Evolutionary conservation across 192 early-diverging fungal species (phyloP).

Genomic region (Entomortierella parvispora): DNA sequence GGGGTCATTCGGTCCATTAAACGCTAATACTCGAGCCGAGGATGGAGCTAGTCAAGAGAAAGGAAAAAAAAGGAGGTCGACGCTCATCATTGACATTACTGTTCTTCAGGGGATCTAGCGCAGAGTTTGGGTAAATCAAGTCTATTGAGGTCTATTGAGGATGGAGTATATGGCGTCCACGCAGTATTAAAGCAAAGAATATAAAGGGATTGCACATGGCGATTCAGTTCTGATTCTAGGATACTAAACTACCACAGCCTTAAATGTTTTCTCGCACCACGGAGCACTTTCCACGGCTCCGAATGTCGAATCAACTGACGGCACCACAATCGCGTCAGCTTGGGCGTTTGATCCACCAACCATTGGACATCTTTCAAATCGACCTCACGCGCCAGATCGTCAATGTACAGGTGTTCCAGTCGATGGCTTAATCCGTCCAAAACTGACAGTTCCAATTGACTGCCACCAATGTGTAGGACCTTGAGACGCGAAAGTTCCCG

Average conservation of each 20-base stretch:
- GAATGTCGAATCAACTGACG: constrained; percentile 46
- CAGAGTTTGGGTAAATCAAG: too few relatives aligned
- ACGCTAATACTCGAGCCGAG: too few relatives aligned
- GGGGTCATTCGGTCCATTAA: too few relatives aligned
- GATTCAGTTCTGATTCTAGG: too few relatives aligned
- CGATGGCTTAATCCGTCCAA: constrained; percentile 44
- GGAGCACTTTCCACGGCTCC: constrained; percentile 41
- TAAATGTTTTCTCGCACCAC: constrained; percentile 21
- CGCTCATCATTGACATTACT: too few relatives aligned
- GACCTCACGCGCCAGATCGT: constrained; percentile 33
- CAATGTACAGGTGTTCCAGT: constrained; percentile 36
- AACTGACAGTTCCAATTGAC: constrained; percentile 30
- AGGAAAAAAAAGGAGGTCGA: too few relatives aligned
- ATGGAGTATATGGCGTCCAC: too few relatives aligned
- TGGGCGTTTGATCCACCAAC: constrained; percentile 46
- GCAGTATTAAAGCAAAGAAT: too few relatives aligned
- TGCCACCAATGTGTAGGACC: constrained; percentile 44
- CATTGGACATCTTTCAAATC: constrained; percentile 39
- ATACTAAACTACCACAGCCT: constrained; percentile 27
- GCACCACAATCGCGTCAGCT: constrained; percentile 45
- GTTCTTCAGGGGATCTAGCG: too few relatives aligned
- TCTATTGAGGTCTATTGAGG: too few relatives aligned
- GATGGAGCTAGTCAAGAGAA: too few relatives aligned
- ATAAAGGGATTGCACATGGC: too few relatives aligned
- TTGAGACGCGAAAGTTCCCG: constrained; percentile 36